Evolutionary conservation across 345 rosid genomes (phyloP).

Genomic region (Anacardium occidentale): DNA sequence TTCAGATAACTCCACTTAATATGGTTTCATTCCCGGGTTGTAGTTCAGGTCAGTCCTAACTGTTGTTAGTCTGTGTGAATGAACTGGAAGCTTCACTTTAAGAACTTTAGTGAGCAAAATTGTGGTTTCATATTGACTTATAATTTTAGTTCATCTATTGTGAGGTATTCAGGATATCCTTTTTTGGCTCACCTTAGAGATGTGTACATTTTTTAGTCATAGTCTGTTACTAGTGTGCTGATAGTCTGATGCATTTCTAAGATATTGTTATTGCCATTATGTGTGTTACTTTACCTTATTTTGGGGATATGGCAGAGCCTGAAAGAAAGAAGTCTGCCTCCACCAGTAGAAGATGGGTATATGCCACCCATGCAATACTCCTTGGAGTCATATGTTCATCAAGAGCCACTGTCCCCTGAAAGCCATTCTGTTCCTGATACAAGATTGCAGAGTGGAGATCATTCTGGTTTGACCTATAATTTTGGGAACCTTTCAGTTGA

Average conservation of each 20-base stretch:
- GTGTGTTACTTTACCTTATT: constrained; percentile 5
- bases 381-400: constrained; percentile 51
- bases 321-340: constrained; percentile 37
- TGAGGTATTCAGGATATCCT: too few species aligned
- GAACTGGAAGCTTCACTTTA: background rate
- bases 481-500: constrained; percentile 43
- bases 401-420: constrained; percentile 56
- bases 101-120: background rate
- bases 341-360: constrained; percentile 33
- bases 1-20: background rate
- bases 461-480: constrained; percentile 31
- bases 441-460: constrained; percentile 28
- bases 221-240: background rate
- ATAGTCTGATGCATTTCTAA: background rate
- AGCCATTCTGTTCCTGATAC: constrained; percentile 43
- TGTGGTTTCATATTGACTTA: background rate
- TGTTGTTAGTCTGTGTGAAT: background rate
- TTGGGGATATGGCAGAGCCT: constrained; percentile 42
- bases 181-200: too few species aligned
- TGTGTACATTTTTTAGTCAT: too few species aligned
- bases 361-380: constrained; percentile 30
- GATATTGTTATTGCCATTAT: background rate
- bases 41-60: background rate
- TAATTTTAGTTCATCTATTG: too few species aligned
- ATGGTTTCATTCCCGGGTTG: background rate